Conservation (phyloP, 2,329 filamentous ascomycete species). For the Blastomyces gilchristii region DNA sequence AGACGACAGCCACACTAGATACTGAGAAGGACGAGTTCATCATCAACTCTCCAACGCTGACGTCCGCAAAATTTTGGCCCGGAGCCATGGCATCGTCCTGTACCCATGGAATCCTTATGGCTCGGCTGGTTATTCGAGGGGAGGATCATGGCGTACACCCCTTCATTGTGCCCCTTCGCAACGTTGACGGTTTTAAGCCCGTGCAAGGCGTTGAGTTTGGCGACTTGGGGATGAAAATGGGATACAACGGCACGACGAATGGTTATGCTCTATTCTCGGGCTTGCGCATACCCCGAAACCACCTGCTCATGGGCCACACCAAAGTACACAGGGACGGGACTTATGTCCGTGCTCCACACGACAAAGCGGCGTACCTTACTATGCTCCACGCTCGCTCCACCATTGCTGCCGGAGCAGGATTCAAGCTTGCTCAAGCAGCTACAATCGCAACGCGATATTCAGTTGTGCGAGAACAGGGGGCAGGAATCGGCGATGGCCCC, state of each 20-base stretch:
- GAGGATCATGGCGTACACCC: constrained; percentile 23
- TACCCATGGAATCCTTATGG: constrained; percentile 24
- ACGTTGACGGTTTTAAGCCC: constrained; percentile 19
- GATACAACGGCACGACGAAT: constrained; percentile 24
- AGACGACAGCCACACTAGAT: constrained; percentile 26
- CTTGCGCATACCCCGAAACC: constrained; percentile 25
- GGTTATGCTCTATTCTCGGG: constrained; percentile 26
- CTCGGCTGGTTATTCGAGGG: constrained; percentile 20
- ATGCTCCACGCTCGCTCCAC: constrained; percentile 25
- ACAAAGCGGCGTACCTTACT: constrained; percentile 25
- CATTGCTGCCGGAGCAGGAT: constrained; percentile 20
- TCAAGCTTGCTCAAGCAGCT: constrained; percentile 25
- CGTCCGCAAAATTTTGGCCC: constrained; percentile 25
- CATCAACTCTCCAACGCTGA: constrained; percentile 21
- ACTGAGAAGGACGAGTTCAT: constrained; percentile 22
- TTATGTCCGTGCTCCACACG: constrained; percentile 21
- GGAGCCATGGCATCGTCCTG: constrained; percentile 21
- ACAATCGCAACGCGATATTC: constrained; percentile 28
- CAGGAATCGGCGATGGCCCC: constrained; percentile 15
- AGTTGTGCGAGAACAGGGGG: constrained; percentile 17
- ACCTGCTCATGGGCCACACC: constrained; percentile 24
- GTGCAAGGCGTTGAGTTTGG: constrained; percentile 21
- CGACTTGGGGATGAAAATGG: constrained; percentile 22
- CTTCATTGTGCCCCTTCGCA: constrained; percentile 22
- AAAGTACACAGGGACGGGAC: constrained; percentile 21